Percentiles rank a stretch among this genome's conserved stretches.
These are phyloP conservation scores for Saxispiralis lemnorum DNA, from an alignment of 495 filamentous ascomycete genomes.

Conservation along the genomic window DNA sequence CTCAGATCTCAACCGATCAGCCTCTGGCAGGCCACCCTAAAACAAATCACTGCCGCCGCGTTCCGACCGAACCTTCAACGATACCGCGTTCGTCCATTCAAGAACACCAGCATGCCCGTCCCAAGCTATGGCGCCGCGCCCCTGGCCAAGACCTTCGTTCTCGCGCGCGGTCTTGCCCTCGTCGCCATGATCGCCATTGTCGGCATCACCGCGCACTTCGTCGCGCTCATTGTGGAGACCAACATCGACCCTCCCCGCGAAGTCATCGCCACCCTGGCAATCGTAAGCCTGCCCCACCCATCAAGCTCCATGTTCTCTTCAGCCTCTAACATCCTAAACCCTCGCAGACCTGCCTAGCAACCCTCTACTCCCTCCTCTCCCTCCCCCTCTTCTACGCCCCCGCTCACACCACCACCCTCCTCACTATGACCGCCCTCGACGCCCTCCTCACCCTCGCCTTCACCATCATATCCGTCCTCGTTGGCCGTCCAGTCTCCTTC, in stretches of 20 bases:
- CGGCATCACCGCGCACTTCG: constrained; percentile 67
- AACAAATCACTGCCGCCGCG: too few relatives aligned
- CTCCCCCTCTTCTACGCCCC: constrained; percentile 60
- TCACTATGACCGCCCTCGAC: constrained; percentile 48
- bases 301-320: neutral
- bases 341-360: constrained; percentile 50
- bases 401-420: constrained; percentile 46
- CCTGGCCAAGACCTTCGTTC: constrained; percentile 58
- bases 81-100: too few relatives aligned
- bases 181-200: constrained; percentile 61
- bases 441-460: constrained; percentile 49
- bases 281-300: constrained; percentile 39
- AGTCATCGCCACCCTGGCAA: constrained; percentile 57
- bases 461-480: constrained; percentile 48
- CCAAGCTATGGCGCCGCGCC: constrained; percentile 44
- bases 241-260: constrained; percentile 48
- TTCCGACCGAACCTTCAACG: too few relatives aligned
- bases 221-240: constrained; percentile 51
- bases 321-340: neutral
- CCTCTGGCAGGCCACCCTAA: constrained; percentile 11
- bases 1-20: constrained; percentile 3
- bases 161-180: constrained; percentile 52
- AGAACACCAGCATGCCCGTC: constrained; percentile 29
- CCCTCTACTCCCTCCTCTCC: constrained; percentile 58
- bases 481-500: constrained; percentile 67